These are phyloP conservation scores for Thalassia testudinum DNA, from an alignment of 116 monocot genomes.

Conservation along the genomic window DNA sequence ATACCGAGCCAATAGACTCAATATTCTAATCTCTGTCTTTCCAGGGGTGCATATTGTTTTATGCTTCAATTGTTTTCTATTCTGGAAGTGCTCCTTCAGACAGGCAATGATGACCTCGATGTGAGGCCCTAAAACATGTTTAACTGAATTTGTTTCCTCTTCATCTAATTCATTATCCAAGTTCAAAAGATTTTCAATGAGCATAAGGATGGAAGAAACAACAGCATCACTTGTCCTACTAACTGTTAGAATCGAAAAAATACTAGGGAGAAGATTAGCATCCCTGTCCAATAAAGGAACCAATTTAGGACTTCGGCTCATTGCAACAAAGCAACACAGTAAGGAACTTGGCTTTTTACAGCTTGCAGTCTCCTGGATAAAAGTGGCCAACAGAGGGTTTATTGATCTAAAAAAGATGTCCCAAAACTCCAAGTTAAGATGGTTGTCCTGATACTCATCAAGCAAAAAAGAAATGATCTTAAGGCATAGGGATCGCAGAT, in stretches of 20 bases:
- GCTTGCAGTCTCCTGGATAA: slow-evolving; percentile 71
- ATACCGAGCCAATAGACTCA: slow-evolving; percentile 59
- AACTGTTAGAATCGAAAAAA: slow-evolving; percentile 78
- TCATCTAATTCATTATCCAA: slow-evolving; percentile 40
- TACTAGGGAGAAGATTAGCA: slow-evolving; percentile 42
- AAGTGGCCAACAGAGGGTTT: slow-evolving; percentile 56
- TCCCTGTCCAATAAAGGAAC: slow-evolving; percentile 38
- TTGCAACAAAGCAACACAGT: slow-evolving; percentile 75
- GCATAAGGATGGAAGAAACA: slow-evolving; percentile 50
- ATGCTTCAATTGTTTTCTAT: slow-evolving; percentile 8
- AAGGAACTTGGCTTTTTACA: slow-evolving; percentile 85
- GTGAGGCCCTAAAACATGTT: slow-evolving; percentile 46
- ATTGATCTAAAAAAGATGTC: slow-evolving; percentile 63
- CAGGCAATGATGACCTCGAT: slow-evolving; percentile 38
- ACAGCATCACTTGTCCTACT: slow-evolving; percentile 64
- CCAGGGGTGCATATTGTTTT: slow-evolving; percentile 8
- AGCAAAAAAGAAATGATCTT: slow-evolving; percentile 59
- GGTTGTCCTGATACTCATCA: slow-evolving; percentile 41
- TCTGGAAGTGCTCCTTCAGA: slow-evolving; percentile 35
- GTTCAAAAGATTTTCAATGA: slow-evolving; percentile 63
- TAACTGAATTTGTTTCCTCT: slow-evolving; percentile 27
- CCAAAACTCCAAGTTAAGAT: slow-evolving; percentile 64
- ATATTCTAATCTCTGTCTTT: slow-evolving; percentile 49
- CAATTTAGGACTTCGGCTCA: slow-evolving; percentile 53
- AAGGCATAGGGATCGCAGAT: slow-evolving; percentile 61